These are phyloP conservation scores for Leucocoprinus sp. DNA, from an alignment of 768 basidiomycete genomes.

Conservation along the genomic window DNA sequence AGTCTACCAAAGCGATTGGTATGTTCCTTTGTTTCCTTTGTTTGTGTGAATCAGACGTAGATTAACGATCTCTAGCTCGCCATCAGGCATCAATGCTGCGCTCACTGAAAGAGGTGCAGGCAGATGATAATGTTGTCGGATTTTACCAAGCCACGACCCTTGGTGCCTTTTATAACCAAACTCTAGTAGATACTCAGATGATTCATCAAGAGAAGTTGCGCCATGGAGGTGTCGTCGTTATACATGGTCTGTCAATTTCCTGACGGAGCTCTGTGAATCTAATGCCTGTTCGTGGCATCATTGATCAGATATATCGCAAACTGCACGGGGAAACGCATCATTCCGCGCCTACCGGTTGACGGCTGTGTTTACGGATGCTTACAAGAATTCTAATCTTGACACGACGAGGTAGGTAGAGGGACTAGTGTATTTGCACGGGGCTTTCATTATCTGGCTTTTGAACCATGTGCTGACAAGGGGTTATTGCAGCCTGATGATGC, in stretches of 20 bases:
- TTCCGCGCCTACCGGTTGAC: conserved; percentile 88
- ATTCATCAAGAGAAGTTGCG: conserved; percentile 80
- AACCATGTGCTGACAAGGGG: conserved; percentile 16
- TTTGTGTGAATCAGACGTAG: background rate
- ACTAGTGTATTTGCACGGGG: background rate
- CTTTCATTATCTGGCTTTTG: conserved; percentile 4
- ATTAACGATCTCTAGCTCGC: conserved; percentile 40
- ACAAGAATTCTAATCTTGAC: conserved; percentile 79
- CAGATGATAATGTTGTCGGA: conserved; percentile 87
- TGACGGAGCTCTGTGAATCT: conserved; percentile 1
- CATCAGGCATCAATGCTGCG: conserved; percentile 83
- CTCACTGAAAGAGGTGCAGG: conserved; percentile 83
- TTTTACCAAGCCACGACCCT: conserved; percentile 88
- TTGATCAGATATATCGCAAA: conserved; percentile 62
- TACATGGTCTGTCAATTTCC: conserved; percentile 55
- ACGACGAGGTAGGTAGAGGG: conserved; percentile 52
- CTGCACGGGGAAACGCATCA: conserved; percentile 74
- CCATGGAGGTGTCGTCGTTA: conserved; percentile 78
- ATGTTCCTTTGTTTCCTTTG: conserved; percentile 46
- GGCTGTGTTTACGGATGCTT: conserved; percentile 69
- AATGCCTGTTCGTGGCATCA: conserved; percentile 11
- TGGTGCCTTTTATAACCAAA: conserved; percentile 80
- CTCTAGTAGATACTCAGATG: conserved; percentile 73
- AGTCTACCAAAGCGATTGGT: conserved; percentile 71
- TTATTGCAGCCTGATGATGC: conserved; percentile 57